Percentiles rank a stretch among this genome's conserved stretches.
These are phyloP conservation scores for Limtongozyma cylindracea DNA, from an alignment of 805 yeast species.

Conservation along the genomic window DNA sequence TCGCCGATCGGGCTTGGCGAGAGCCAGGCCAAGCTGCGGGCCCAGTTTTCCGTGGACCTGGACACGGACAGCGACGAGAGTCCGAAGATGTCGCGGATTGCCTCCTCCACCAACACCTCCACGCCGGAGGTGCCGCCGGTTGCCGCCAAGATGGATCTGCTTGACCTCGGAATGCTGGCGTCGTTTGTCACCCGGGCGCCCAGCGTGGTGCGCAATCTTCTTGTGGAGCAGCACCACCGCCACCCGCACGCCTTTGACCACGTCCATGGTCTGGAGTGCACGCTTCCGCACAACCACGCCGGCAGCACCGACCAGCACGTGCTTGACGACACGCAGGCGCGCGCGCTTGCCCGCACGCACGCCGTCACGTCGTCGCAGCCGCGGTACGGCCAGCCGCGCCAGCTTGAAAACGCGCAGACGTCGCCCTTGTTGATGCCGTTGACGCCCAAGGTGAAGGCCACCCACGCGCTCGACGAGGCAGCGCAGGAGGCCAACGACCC, in stretches of 20 bases:
- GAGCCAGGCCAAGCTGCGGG: constrained; percentile 3
- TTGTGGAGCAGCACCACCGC: constrained; percentile 3
- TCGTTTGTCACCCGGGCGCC: constrained; percentile 15
- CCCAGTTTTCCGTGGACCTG: too few relatives aligned
- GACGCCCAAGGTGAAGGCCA: too few relatives aligned
- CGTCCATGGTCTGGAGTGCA: constrained; percentile 5
- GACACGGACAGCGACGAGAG: too few relatives aligned
- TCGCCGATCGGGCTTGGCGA: constrained; percentile 7
- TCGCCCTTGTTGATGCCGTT: constrained; percentile 18
- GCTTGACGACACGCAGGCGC: constrained; percentile 22
- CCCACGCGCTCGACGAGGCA: too few relatives aligned
- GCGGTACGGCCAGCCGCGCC: constrained; percentile 12
- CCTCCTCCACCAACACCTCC: too few relatives aligned
- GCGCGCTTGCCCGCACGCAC: constrained; percentile 28
- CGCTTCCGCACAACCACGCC: constrained; percentile 8
- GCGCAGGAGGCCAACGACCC: constrained; percentile 11
- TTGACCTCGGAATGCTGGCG: constrained; percentile 13
- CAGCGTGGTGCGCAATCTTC: constrained; percentile 9
- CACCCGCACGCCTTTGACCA: constrained; percentile 6
- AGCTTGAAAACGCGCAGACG: too few relatives aligned
- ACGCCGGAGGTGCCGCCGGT: too few relatives aligned
- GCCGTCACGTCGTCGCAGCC: constrained; percentile 35
- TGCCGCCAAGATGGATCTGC: constrained; percentile 7
- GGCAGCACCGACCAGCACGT: constrained; percentile 6
- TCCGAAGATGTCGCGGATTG: too few relatives aligned